phyloP scores from a whole-genome alignment of 2,329 filamentous ascomycete genomes.

The Chalara sp. region DNA sequence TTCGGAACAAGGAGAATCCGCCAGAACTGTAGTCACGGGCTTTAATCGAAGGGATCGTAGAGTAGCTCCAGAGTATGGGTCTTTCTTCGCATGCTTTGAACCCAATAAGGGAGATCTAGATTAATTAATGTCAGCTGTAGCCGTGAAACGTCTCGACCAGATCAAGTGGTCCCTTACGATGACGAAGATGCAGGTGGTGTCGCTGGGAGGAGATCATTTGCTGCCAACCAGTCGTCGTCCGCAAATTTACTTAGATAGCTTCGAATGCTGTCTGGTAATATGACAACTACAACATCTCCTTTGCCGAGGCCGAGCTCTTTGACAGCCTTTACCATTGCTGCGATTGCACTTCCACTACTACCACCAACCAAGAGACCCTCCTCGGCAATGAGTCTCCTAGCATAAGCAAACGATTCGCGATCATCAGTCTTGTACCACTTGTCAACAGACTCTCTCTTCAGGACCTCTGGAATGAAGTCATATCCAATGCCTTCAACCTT shows the following conservation, averaged over 20 bases:
- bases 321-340: conserved; percentile 69
- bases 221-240: conserved; percentile 97
- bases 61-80: conserved; percentile 72
- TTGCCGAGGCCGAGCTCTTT: conserved; percentile 72
- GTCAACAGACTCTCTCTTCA: conserved; percentile 74
- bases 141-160: too few species aligned
- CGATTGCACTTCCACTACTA: conserved; percentile 87
- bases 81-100: conserved; percentile 35
- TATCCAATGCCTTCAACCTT: conserved; percentile 99
- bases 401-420: conserved; percentile 80
- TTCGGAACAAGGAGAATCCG: conserved; percentile 66
- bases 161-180: conserved; percentile 9
- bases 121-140: too few species aligned
- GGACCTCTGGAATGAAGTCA: conserved; percentile 93
- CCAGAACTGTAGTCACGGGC: conserved; percentile 79
- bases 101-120: conserved; percentile 28
- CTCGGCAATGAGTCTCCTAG: conserved; percentile 85
- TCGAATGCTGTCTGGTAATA: conserved; percentile 91
- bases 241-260: conserved; percentile 98
- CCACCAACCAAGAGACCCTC: conserved; percentile 92
- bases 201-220: conserved; percentile 79
- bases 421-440: conserved; percentile 99
- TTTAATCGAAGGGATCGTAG: conserved; percentile 82
- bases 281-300: conserved; percentile 82
- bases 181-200: conserved; percentile 40